Base-by-base conservation (phyloP, 768 basidiomycete genomes). In the Serendipita sp. region DNA sequence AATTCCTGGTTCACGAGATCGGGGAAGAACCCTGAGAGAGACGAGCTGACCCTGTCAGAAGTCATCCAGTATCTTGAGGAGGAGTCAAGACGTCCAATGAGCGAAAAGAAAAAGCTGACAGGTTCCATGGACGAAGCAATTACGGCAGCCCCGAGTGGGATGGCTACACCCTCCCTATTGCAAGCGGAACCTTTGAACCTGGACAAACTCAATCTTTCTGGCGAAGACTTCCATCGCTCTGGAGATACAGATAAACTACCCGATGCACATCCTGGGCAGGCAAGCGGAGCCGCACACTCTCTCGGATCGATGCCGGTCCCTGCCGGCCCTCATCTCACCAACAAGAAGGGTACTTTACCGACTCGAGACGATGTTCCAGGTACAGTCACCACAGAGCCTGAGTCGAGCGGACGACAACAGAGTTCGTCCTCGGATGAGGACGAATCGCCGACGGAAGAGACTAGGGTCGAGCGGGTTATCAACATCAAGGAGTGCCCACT, bases 401-500 rank as follows among this genome's bases (percentile, higher is more conserved):
- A 58, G 24, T 24, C 31, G 3, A 22, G 22, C 9, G 30, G 31
- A 9, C 53, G 53, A 24, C 53, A 58, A 31, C 24, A 26, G 30
- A 28, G 53, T 28, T 34, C 62, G 62, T 65, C 70, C 53, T 66
- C 70, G 0, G 68, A 69, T 42, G 66, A 63, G 1, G 72, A 74
- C 20, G 30, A 38, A 3, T 65, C 65, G 0, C 33, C 60, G 2
- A 11, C 31, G 1, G 68, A 70, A 20, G 72, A 74, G 13, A 76
- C 78, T 13, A 68, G 75, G 3, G 74, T 85, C 58, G 90, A 98
- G 72, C 81, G 92, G 3, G 84, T 99, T 30, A 94, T 98, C 76
- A 97, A 97, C 70, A 83, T 99, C 67, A 88, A 88, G 77, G 87
- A 82, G 62, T 99, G 95, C 70, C 95, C 95, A 0, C 72, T 99